Evolutionary conservation across 208 protist species (phyloP).

Genomic region (Trypanosoma rangeli): DNA sequence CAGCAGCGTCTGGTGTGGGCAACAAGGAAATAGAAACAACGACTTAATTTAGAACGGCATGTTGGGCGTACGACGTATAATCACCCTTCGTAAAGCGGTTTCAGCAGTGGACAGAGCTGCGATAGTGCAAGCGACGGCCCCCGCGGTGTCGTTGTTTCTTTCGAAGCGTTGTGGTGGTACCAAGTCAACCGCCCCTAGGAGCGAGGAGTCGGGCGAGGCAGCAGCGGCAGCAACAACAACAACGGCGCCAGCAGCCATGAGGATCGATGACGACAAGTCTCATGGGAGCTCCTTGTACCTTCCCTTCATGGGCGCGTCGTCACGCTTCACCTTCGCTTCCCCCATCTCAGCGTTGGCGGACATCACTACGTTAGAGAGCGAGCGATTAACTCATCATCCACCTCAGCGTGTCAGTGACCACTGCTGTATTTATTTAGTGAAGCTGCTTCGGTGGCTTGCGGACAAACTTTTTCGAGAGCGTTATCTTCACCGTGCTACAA

Average conservation of each 20-base stretch:
- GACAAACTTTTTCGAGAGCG: conserved; percentile 76
- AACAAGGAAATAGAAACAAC: conserved; percentile 2
- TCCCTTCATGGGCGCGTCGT: conserved; percentile 68
- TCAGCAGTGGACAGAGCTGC: background rate
- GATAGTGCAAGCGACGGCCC: background rate
- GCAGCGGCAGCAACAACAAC: background rate
- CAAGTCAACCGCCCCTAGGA: background rate
- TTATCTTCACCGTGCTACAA: conserved; percentile 73
- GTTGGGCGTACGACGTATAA: background rate
- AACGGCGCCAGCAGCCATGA: background rate
- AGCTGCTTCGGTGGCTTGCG: conserved; percentile 61
- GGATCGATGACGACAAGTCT: background rate
- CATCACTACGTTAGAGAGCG: conserved; percentile 54
- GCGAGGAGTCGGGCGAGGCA: background rate
- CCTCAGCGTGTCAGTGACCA: conserved; percentile 65
- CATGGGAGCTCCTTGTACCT: conserved; percentile 34
- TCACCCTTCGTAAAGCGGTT: background rate
- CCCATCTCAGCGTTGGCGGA: conserved; percentile 25
- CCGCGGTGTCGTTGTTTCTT: background rate
- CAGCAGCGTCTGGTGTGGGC: background rate
- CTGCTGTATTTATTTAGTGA: conserved; percentile 66
- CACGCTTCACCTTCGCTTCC: conserved; percentile 45
- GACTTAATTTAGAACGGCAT: background rate
- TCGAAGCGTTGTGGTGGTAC: background rate
- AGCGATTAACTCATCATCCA: conserved; percentile 55